phyloP scores from a whole-genome alignment of 75 land plant genomes.

The Cupressus sempervirens region DNA sequence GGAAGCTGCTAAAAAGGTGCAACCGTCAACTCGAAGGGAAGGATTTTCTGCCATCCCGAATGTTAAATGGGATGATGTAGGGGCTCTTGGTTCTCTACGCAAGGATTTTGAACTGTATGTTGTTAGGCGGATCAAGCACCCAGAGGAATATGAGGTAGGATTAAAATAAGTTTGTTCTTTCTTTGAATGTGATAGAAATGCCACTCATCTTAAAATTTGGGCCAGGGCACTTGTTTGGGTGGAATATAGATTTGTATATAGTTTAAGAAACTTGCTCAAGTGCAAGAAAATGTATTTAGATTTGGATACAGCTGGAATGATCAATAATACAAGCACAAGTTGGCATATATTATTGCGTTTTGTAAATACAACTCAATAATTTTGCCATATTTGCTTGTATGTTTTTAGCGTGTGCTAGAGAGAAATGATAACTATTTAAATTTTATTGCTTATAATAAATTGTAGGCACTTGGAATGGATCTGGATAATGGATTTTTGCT shows the following conservation, averaged over 20 bases:
- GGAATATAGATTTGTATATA: not conserved
- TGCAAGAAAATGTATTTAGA: not conserved
- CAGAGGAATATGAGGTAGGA: constrained; percentile 81
- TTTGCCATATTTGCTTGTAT: not conserved
- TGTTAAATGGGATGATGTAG: constrained; percentile 95
- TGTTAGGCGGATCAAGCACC: constrained; percentile 63
- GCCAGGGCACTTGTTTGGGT: not conserved
- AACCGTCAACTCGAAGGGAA: constrained; percentile 77
- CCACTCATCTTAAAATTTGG: not conserved
- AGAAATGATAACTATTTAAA: not conserved
- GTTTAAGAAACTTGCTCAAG: not conserved
- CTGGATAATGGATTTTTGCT: constrained; percentile 82
- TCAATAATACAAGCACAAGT: not conserved
- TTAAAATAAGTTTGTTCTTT: constrained; percentile 2
- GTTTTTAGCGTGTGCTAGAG: not conserved
- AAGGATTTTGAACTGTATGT: constrained; percentile 68
- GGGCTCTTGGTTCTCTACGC: constrained; percentile 67
- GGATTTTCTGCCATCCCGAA: constrained; percentile 88
- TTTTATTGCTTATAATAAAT: not conserved
- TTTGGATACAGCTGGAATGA: not conserved
- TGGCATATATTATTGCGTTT: not conserved
- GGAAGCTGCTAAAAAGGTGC: constrained; percentile 70
- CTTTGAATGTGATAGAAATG: not conserved
- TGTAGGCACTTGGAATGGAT: constrained; percentile 75
- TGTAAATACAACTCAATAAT: not conserved